A percentile compares a stretch with the other conserved stretches of the same genome.
Conservation (phyloP, 1,284 basidiomycete genomes). For the Cryptococcus sp. region DNA sequence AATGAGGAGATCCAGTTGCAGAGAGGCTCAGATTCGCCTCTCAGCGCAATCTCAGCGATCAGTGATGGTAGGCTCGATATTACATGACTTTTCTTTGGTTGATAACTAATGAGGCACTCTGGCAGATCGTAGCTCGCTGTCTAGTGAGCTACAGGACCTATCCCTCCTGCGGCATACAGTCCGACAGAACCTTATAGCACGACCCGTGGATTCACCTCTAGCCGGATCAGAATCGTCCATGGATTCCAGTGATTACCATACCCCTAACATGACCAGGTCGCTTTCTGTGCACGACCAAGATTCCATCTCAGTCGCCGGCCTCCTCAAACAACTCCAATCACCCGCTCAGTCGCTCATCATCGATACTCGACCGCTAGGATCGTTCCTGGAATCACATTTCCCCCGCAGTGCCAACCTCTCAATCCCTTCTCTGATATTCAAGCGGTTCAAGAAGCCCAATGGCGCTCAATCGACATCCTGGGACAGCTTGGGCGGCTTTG, state of each 20-base stretch:
- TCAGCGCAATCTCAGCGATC: conserved; percentile 15
- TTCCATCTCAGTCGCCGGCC: conserved; percentile 16
- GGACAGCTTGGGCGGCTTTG: conserved; percentile 69
- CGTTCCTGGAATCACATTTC: conserved; percentile 66
- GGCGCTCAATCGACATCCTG: conserved; percentile 59
- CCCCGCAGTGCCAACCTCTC: conserved; percentile 72
- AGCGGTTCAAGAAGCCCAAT: conserved; percentile 69
- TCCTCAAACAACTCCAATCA: conserved; percentile 19
- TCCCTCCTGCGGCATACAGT: conserved; percentile 35
- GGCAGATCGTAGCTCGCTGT: conserved; percentile 23
- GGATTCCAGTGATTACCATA: conserved; percentile 21
- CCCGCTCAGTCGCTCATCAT: conserved; percentile 59
- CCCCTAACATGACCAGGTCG: conserved; percentile 14
- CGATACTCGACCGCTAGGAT: conserved; percentile 71
- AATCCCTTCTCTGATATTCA: conserved; percentile 80
- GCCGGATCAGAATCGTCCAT: conserved; percentile 22
- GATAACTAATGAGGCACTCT: not conserved
- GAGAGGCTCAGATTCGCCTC: conserved; percentile 8
- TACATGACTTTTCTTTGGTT: not conserved
- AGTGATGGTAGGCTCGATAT: conserved; percentile 16
- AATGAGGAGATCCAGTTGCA: conserved; percentile 26
- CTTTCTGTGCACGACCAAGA: conserved; percentile 3
- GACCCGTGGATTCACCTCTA: conserved; percentile 34
- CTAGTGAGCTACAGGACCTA: conserved; percentile 38
- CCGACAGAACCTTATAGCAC: conserved; percentile 36